Evolutionary conservation across 106 monocot genomes (phyloP), one percentile per base, ranked within the genome.

Genomic region (Acorus calamus): DNA sequence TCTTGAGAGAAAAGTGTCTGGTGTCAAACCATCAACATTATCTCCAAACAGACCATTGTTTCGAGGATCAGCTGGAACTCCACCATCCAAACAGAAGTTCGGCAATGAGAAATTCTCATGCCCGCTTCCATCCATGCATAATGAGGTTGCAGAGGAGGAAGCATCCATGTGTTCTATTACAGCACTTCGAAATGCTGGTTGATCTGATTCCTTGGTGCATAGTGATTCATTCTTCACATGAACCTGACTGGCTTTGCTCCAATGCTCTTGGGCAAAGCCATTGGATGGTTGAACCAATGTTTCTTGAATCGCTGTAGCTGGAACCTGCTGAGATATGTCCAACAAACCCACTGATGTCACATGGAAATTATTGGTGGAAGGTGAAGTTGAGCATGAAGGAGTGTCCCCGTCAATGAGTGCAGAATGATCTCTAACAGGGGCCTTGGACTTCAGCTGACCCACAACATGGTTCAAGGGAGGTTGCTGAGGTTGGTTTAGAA

Each of bases 81-180:
- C 77, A 47, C 74, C 71, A 63, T 92, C 85, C 46, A 92, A 66
- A 63, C 84, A 84, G 42, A 79, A 46, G 48, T 79, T 72, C 47
- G 87, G 87, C 28, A 85, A 64, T 44, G 82, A 84, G 56, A 84
- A 84, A 54, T 69, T 70, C 54, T 92, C 92, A 46, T 81, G 84
- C 8, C 78, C 78, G 53, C 51, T 66, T 7, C 60, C 57, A 52
- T 88, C 88, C 68, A 88, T 50, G 71, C 85, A 93, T 59, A 93
- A 93, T 8, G 88, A 93, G 13, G 78, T 93, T 47, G 83, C 78
- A 61, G 93, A 74, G 43, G 74, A 93, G 14, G 85, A 88, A 60
- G 85, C 82, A 69, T 93, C 92, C 54, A 88, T 65, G 0, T 85
- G 89, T 73, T 91, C 83, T 7, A 65, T 45, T 42, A 63, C 66